phyloP scores from a whole-genome alignment of 257 asterid genomes.

The Ophiorrhiza pumila region DNA sequence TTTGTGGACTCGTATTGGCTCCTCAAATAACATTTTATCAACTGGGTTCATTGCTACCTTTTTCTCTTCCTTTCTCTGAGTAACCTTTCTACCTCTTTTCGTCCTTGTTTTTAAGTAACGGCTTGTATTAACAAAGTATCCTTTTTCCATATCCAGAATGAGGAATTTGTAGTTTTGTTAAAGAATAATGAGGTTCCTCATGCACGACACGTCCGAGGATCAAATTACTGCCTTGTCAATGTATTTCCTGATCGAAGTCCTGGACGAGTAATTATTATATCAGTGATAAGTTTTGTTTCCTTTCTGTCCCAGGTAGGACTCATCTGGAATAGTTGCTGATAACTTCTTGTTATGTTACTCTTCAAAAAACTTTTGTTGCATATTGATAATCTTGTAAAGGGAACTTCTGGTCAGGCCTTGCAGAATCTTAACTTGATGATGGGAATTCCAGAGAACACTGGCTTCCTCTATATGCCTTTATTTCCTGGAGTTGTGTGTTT shows the following conservation, averaged over 20 bases:
- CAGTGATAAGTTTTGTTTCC: slow-evolving; percentile 77
- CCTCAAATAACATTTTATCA: neutral
- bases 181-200: no score
- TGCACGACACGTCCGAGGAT: no score
- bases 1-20: no score
- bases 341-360: no score
- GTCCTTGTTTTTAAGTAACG: slow-evolving; percentile 80
- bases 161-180: no score
- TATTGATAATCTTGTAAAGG: slow-evolving; percentile 87
- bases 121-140: no score
- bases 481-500: slow-evolving; percentile 47
- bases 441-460: slow-evolving; percentile 55
- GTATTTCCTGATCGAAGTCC: slow-evolving; percentile 83
- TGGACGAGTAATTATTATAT: slow-evolving; percentile 76
- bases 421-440: slow-evolving; percentile 85
- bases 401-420: slow-evolving; percentile 85
- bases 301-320: no score
- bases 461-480: slow-evolving; percentile 49
- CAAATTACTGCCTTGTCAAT: no score
- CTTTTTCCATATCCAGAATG: no score
- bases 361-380: slow-evolving; percentile 29
- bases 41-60: neutral
- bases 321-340: neutral
- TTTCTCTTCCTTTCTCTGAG: no score
- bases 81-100: no score